Conservation (phyloP, 208 protist genomes). For the Crithidia expoeki region DNA sequence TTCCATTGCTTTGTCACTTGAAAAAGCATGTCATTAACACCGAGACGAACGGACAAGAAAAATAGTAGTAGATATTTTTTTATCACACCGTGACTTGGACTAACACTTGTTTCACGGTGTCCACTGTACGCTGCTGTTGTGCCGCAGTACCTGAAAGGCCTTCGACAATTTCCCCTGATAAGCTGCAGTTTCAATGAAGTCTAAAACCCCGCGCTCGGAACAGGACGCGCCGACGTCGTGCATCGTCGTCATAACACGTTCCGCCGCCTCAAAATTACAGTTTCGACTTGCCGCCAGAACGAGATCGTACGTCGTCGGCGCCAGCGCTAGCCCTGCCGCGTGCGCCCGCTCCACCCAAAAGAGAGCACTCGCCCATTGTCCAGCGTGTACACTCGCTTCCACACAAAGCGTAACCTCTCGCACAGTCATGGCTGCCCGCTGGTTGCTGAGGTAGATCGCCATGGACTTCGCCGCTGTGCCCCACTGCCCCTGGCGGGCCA, state of each 20-base stretch:
- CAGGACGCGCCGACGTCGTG: slow-evolving; percentile 48
- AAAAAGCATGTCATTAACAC: too few relatives aligned
- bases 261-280: slow-evolving; percentile 51
- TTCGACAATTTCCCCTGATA: slow-evolving; percentile 45
- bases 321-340: slow-evolving; percentile 34
- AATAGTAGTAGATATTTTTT: not conserved
- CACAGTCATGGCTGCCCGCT: slow-evolving; percentile 39
- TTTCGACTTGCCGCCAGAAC: slow-evolving; percentile 46
- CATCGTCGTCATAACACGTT: slow-evolving; percentile 63
- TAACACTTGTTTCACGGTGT: slow-evolving; percentile 43
- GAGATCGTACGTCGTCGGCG: slow-evolving; percentile 51
- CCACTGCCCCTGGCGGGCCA: slow-evolving; percentile 59
- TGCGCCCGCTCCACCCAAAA: slow-evolving; percentile 85
- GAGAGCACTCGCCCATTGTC: slow-evolving; percentile 75
- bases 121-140: slow-evolving; percentile 56
- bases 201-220: slow-evolving; percentile 46
- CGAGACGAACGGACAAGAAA: not conserved
- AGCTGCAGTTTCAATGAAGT: slow-evolving; percentile 50
- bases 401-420: slow-evolving; percentile 63
- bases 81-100: too few relatives aligned
- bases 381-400: slow-evolving; percentile 56
- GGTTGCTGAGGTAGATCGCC: slow-evolving; percentile 71
- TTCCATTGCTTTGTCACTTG: too few relatives aligned
- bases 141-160: slow-evolving; percentile 43
- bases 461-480: slow-evolving; percentile 52